Evolutionary conservation across 1,139 yeast species (phyloP).

Genomic region (Geotrichum candidum): DNA sequence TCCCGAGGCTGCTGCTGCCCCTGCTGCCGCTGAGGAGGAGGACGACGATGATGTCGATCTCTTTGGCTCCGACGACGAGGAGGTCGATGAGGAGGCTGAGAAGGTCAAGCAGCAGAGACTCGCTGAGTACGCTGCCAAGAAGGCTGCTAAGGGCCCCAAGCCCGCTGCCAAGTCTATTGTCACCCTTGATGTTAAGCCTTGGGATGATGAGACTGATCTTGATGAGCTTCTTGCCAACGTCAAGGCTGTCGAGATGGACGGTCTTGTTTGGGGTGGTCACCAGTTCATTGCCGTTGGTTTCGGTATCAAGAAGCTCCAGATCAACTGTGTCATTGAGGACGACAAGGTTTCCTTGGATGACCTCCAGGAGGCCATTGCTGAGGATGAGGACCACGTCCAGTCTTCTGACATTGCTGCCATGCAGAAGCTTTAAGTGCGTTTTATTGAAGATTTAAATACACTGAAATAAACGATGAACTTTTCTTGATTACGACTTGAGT

Average conservation of each 20-base stretch:
- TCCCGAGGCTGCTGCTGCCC: background rate
- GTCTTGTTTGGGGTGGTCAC: slow-evolving; percentile 98
- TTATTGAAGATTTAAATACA: too few species aligned
- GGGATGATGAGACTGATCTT: slow-evolving; percentile 98
- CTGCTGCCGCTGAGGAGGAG: slow-evolving; percentile 66
- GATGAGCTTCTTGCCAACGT: slow-evolving; percentile 82
- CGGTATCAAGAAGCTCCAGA: slow-evolving; percentile 99
- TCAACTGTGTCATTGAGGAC: slow-evolving; percentile 97
- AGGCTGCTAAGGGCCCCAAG: slow-evolving; percentile 95
- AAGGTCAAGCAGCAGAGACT: slow-evolving; percentile 93
- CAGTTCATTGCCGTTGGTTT: slow-evolving; percentile 95
- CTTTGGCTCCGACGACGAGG: slow-evolving; percentile 87
- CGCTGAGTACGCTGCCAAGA: slow-evolving; percentile 95
- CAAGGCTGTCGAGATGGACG: slow-evolving; percentile 77
- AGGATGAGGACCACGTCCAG: slow-evolving; percentile 98
- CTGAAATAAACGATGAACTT: too few species aligned
- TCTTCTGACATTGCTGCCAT: slow-evolving; percentile 97
- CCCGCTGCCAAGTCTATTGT: slow-evolving; percentile 98
- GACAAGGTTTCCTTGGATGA: slow-evolving; percentile 90
- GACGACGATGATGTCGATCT: slow-evolving; percentile 90
- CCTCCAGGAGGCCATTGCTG: slow-evolving; percentile 79
- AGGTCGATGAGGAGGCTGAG: slow-evolving; percentile 95
- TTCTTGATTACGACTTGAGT: too few species aligned
- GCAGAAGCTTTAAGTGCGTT: slow-evolving; percentile 73
- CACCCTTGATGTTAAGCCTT: slow-evolving; percentile 96